phyloP scores from a whole-genome alignment of 2,329 filamentous ascomycete species.

The Alternaria triticina region DNA sequence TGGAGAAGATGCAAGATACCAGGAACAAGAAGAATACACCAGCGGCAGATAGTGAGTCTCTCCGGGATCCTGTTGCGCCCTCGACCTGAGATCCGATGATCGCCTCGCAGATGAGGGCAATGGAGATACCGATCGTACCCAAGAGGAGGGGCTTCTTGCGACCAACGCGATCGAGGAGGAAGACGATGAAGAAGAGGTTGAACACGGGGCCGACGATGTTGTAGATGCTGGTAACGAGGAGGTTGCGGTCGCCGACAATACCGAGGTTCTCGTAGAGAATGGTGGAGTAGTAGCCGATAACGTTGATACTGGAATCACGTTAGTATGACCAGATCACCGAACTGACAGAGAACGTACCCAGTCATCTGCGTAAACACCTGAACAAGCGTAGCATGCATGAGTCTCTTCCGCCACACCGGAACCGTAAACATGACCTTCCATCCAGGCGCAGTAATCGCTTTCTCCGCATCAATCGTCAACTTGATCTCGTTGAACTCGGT shows the following conservation, averaged over 20 bases:
- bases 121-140: conserved; percentile 61
- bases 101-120: conserved; percentile 66
- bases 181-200: conserved; percentile 66
- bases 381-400: conserved; percentile 66
- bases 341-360: conserved; percentile 47
- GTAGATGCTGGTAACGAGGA: conserved; percentile 66
- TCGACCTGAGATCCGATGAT: conserved; percentile 54
- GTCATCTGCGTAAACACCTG: conserved; percentile 71
- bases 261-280: conserved; percentile 65
- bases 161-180: conserved; percentile 61
- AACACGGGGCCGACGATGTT: conserved; percentile 64
- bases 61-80: conserved; percentile 37
- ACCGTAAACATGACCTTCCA: conserved; percentile 66
- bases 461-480: conserved; percentile 66
- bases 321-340: neutral
- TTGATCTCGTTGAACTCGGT: conserved; percentile 66
- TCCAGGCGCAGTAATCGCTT: conserved; percentile 58
- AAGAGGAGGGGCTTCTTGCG: conserved; percentile 61
- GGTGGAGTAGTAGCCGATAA: conserved; percentile 68
- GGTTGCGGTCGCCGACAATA: conserved; percentile 60
- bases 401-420: conserved; percentile 65
- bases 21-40: conserved; percentile 71
- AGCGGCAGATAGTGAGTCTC: conserved; percentile 60
- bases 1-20: conserved; percentile 47
- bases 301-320: conserved; percentile 51